Base-by-base conservation (phyloP, 2,329 filamentous ascomycete species). In the Colletotrichum sp. region DNA sequence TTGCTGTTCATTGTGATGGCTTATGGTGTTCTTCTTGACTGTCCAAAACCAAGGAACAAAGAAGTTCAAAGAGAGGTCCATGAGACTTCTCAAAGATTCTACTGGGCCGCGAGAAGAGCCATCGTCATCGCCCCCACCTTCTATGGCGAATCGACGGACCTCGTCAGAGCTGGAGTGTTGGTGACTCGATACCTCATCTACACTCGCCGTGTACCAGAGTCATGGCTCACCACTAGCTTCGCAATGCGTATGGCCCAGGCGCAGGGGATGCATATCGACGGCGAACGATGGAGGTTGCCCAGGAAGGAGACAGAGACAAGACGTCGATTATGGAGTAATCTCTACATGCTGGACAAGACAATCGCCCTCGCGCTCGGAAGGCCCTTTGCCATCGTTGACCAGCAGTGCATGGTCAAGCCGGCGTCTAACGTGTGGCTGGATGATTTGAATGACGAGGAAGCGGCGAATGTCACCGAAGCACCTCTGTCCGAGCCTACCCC, bases 211-310 rank as follows among this genome's bases (percentile, higher is more conserved):
- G 81, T 83, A 2, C 80, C 85, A 0, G 85, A 86, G 74, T 82
- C 81, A 7, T 87, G 85, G 85, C 80, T 87, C 3, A 87, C 85
- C 2, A 82, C 82, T 6, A 84, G 84, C 75, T 86, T 87, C 58
- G 85, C 85, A 2, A 84, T 86, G 78, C 83, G 85, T 16, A 85
- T 86, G 83, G 85, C 85, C 7, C 84, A 86, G 72, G 85, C 84
- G 0, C 85, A 87, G 67, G 85, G 85, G 1, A 86, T 86, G 80
- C 85, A 87, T 69, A 84, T 86, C 27, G 85, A 87, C 74, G 85
- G 85, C 9, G 83, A 84, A 71, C 79, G 82, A 18, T 86, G 84
- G 84, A 78, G 83, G 10, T 76, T 87, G 12, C 80, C 84, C 0
- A 79, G 80, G 6, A 83, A 84, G 60, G 83, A 83, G 52, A 82